These are phyloP conservation scores for Hymenoscyphus salicellus DNA, from an alignment of 2,329 filamentous ascomycete genomes.

Conservation along the genomic window DNA sequence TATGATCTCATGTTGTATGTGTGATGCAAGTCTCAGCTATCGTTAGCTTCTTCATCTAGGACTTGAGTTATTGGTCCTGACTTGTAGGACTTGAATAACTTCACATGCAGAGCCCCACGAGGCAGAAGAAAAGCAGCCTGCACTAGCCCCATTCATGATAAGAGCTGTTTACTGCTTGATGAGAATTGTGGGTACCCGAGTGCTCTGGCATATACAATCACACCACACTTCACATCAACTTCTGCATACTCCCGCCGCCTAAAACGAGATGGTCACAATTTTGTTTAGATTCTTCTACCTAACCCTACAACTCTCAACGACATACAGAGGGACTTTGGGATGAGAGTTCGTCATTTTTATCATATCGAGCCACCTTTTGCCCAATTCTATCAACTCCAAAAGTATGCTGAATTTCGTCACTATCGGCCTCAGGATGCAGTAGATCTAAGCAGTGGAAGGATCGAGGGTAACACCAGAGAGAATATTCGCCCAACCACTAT, in stretches of 20 bases:
- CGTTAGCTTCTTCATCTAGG: not conserved
- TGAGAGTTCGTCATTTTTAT: not conserved
- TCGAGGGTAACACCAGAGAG: constrained; percentile 36
- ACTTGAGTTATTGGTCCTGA: not conserved
- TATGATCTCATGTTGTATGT: not conserved
- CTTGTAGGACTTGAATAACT: not conserved
- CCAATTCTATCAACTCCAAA: constrained; percentile 30
- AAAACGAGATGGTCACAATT: not conserved
- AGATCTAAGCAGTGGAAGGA: constrained; percentile 32
- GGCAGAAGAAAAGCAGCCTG: too few relatives aligned
- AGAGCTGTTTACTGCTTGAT: not conserved
- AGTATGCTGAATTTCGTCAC: constrained; percentile 18
- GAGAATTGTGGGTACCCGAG: not conserved
- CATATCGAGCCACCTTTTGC: constrained; percentile 26
- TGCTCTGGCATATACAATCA: not conserved
- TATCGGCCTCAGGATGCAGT: constrained; percentile 2
- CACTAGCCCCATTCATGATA: too few relatives aligned
- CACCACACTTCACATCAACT: not conserved
- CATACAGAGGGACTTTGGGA: not conserved
- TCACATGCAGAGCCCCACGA: not conserved
- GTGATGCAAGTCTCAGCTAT: not conserved
- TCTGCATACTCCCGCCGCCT: not conserved
- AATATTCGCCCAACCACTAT: constrained; percentile 69
- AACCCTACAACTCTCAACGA: constrained; percentile 1
- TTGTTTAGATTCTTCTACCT: constrained; percentile 7